These are phyloP conservation scores for Saccharum spontaneum DNA, from an alignment of 176 grass and related monocot genomes.

Conservation along the genomic window DNA sequence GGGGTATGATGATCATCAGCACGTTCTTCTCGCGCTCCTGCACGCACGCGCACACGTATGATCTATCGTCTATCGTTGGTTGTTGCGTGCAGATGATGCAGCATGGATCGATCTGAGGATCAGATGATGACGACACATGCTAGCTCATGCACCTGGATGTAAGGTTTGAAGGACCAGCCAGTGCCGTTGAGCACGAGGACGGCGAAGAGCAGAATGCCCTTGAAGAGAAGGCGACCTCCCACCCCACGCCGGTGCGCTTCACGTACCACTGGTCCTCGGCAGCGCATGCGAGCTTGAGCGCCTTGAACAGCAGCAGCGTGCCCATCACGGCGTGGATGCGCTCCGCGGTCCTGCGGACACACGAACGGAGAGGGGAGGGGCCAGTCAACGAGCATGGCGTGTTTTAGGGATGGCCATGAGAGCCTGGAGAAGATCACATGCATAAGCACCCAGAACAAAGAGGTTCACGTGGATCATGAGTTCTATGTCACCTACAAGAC, in stretches of 20 bases:
- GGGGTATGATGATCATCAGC: too few species aligned
- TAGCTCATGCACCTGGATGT: conserved; percentile 37
- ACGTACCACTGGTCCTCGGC: conserved; percentile 68
- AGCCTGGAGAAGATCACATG: conserved; percentile 9
- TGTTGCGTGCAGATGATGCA: neutral
- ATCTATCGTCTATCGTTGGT: neutral
- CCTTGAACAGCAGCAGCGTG: conserved; percentile 76
- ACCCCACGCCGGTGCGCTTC: conserved; percentile 53
- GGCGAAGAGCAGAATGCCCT: conserved; percentile 66
- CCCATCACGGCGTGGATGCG: conserved; percentile 53
- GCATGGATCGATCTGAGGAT: neutral
- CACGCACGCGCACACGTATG: neutral
- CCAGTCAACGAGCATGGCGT: conserved; percentile 34
- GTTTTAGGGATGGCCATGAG: conserved; percentile 48
- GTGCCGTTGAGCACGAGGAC: conserved; percentile 73
- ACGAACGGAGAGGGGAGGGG: neutral
- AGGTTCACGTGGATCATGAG: too few species aligned
- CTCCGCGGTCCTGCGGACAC: conserved; percentile 29
- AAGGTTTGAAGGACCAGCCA: conserved; percentile 75
- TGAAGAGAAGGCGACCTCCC: conserved; percentile 80
- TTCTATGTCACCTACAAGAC: too few species aligned
- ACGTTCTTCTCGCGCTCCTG: too few species aligned
- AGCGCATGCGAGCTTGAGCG: conserved; percentile 59
- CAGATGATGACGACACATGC: too few species aligned
- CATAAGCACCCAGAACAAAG: neutral